Percentiles rank a stretch among this genome's conserved stretches.
Evolutionary conservation across 164 flowering plant genomes (phyloP).

Genomic region (Stephania japonica): DNA sequence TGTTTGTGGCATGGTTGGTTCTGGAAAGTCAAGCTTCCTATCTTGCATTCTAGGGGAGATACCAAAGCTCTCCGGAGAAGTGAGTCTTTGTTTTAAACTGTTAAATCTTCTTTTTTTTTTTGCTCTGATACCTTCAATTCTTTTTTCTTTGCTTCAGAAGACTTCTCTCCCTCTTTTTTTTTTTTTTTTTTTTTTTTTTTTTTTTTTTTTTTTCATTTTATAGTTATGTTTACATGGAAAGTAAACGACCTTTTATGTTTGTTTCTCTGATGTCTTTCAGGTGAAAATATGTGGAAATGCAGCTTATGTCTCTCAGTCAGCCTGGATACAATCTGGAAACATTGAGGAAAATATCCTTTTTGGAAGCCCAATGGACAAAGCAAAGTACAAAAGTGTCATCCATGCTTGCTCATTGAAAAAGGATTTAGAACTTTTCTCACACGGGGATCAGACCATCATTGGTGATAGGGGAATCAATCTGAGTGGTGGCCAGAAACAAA

Average conservation of each 20-base stretch:
- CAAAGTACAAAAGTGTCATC: conserved; percentile 74
- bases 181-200: too few species aligned
- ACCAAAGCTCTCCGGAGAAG: conserved; percentile 84
- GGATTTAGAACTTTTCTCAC: conserved; percentile 87
- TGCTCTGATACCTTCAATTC: neutral
- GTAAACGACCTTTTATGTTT: neutral
- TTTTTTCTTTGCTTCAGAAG: neutral
- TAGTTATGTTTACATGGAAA: neutral
- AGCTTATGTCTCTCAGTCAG: conserved; percentile 96
- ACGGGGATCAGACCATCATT: conserved; percentile 96
- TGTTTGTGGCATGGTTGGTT: conserved; percentile 92
- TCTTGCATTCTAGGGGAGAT: conserved; percentile 98
- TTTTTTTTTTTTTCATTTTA: neutral
- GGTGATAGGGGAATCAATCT: conserved; percentile 98
- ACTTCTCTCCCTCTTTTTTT: too few species aligned
- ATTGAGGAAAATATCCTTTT: conserved; percentile 95
- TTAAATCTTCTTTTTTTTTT: neutral
- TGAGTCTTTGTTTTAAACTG: conserved; percentile 31
- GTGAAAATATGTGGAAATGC: conserved; percentile 84
- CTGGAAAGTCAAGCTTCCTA: conserved; percentile 93
- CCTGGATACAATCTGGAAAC: conserved; percentile 99
- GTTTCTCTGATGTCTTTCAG: conserved; percentile 29
- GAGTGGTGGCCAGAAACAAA: conserved; percentile 99
- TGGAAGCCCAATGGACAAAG: conserved; percentile 87
- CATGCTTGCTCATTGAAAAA: conserved; percentile 86